Evolutionary conservation across 73 alveolate species (phyloP).

Genomic region (Paramecium bursaria): DNA sequence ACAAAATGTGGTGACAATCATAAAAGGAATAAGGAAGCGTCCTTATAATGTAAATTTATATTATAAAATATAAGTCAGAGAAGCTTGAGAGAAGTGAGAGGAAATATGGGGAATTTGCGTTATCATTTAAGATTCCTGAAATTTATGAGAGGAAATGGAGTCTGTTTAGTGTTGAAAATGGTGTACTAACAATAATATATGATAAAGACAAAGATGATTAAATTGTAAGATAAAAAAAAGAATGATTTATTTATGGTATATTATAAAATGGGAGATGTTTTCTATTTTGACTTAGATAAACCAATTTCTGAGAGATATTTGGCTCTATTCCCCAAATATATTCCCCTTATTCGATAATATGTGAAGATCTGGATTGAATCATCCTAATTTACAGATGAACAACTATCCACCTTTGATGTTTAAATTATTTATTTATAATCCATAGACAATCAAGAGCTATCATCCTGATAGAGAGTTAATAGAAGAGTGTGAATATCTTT

Average conservation of each 20-base stretch:
- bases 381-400: background rate
- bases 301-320: background rate
- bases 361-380: background rate
- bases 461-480: slow-evolving; percentile 43
- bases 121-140: slow-evolving; percentile 68
- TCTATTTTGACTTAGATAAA: background rate
- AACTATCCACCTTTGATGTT: background rate
- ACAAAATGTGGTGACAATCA: slow-evolving; percentile 53
- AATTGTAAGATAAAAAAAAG: slow-evolving; percentile 49
- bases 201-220: slow-evolving; percentile 70
- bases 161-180: slow-evolving; percentile 62
- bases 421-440: too few species aligned
- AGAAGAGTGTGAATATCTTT: slow-evolving; percentile 4
- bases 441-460: too few species aligned
- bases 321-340: background rate
- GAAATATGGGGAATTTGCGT: slow-evolving; percentile 69
- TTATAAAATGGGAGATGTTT: background rate
- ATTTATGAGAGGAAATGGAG: slow-evolving; percentile 70
- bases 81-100: slow-evolving; percentile 68
- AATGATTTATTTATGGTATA: too few species aligned
- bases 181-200: slow-evolving; percentile 62
- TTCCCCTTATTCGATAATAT: background rate
- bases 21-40: slow-evolving; percentile 56
- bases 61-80: slow-evolving; percentile 20
- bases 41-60: slow-evolving; percentile 50